Evolutionary conservation across 1,284 basidiomycete species (phyloP).

Genomic region (Puccinia horiana): DNA sequence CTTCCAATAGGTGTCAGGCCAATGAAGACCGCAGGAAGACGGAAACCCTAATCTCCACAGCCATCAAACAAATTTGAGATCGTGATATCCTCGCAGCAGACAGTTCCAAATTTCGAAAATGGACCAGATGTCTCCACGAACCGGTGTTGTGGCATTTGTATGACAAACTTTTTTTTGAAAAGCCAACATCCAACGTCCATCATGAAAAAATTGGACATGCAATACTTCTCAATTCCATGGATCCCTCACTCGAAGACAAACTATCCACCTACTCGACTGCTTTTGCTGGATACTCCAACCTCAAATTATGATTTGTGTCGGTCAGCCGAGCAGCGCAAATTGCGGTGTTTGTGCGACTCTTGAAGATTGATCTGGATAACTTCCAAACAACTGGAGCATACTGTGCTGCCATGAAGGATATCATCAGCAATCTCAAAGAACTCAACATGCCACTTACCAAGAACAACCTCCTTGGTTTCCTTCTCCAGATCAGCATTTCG

Average conservation of each 20-base stretch:
- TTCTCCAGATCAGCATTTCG: neutral
- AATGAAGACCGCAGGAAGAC: too few species aligned
- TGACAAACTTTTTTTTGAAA: neutral
- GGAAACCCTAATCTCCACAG: too few species aligned
- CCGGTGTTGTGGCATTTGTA: neutral
- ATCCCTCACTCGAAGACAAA: neutral
- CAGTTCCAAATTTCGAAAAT: neutral
- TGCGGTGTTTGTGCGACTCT: neutral
- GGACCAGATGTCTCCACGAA: neutral
- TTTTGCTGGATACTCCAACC: neutral
- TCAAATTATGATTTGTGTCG: neutral
- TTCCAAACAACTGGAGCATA: neutral
- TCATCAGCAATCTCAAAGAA: neutral
- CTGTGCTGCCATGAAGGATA: neutral
- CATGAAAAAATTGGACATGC: neutral
- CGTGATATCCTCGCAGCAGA: neutral
- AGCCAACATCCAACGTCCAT: neutral
- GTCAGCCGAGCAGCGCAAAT: neutral
- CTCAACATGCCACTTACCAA: neutral
- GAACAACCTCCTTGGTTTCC: neutral
- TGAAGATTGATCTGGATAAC: neutral
- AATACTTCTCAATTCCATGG: neutral
- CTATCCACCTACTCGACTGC: neutral
- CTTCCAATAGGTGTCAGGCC: too few species aligned
- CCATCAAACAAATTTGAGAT: too few species aligned